Evolutionary conservation across 495 filamentous ascomycete species (phyloP).

Genomic region (Aspergillus ostianus): DNA sequence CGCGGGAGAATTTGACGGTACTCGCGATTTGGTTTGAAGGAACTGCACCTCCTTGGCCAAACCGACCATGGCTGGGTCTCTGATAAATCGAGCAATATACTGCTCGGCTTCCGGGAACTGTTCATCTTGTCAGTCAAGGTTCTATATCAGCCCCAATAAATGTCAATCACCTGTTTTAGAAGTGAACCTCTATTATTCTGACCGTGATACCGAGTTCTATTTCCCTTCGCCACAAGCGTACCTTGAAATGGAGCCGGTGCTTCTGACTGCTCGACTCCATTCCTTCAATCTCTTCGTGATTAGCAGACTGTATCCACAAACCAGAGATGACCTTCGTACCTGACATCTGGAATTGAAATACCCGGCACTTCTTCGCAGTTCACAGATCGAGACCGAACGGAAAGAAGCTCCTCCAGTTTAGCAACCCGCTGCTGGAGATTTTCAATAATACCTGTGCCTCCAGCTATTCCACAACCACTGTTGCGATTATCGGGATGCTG

Average conservation of each 20-base stretch:
- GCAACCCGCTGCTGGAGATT: slow-evolving; percentile 26
- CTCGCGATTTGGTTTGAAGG: slow-evolving; percentile 23
- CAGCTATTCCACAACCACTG: background rate
- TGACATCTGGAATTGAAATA: background rate
- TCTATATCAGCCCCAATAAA: background rate
- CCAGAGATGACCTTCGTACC: background rate
- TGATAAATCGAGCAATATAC: slow-evolving; percentile 24
- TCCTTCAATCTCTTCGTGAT: background rate
- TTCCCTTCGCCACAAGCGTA: slow-evolving; percentile 26
- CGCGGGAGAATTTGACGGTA: slow-evolving; percentile 13
- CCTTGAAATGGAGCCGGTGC: slow-evolving; percentile 10
- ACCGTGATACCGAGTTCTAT: slow-evolving; percentile 26
- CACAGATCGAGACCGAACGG: slow-evolving; percentile 4
- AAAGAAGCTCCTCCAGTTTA: slow-evolving; percentile 21
- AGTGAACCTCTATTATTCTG: slow-evolving; percentile 25
- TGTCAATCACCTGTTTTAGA: slow-evolving; percentile 20
- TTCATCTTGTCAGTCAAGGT: background rate
- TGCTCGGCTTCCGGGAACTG: slow-evolving; percentile 26
- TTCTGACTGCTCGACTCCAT: slow-evolving; percentile 2
- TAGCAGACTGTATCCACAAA: background rate
- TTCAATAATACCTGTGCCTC: slow-evolving; percentile 23
- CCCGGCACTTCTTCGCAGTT: background rate
- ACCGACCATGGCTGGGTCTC: slow-evolving; percentile 16
- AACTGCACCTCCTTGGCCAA: slow-evolving; percentile 31
- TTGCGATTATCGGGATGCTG: background rate